A percentile compares a stretch with the other conserved stretches of the same genome.
phyloP scores from a whole-genome alignment of 495 filamentous ascomycete species.

The Tuber melanosporum region DNA sequence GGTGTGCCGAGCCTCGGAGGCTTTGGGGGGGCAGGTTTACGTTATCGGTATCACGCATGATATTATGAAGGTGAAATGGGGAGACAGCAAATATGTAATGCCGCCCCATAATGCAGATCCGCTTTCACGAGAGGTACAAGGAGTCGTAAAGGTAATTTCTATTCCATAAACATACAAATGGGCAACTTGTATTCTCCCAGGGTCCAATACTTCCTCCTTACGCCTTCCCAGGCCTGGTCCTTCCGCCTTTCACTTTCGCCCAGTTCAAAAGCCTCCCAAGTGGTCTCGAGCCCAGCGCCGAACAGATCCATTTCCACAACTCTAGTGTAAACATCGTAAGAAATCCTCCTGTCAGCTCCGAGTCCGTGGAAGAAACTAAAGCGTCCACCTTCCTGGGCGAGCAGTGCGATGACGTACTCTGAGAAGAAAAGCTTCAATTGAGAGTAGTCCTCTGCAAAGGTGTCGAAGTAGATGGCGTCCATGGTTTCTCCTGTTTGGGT shows the following conservation, averaged over 20 bases:
- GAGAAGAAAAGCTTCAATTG: conserved; percentile 81
- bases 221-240: conserved; percentile 66
- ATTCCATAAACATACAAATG: conserved; percentile 46
- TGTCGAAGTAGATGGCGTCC: conserved; percentile 96
- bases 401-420: conserved; percentile 71
- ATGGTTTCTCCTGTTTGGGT: conserved; percentile 64
- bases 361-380: conserved; percentile 97
- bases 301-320: conserved; percentile 87
- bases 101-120: not conserved
- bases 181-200: conserved; percentile 68
- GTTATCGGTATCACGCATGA: not conserved
- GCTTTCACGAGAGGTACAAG: not conserved
- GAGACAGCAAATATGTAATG: not conserved
- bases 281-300: conserved; percentile 83
- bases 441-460: conserved; percentile 86
- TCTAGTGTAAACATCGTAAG: conserved; percentile 92
- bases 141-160: not conserved
- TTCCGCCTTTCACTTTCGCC: conserved; percentile 49
- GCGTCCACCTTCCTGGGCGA: conserved; percentile 58
- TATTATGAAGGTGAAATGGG: not conserved
- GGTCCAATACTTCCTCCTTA: conserved; percentile 80
- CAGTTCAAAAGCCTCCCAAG: conserved; percentile 75
- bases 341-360: conserved; percentile 83
- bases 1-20: not conserved
- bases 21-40: not conserved